A percentile compares a stretch with the other conserved stretches of the same genome.
phyloP scores from a whole-genome alignment of 768 basidiomycete genomes.

The Kwoniella dejecticola region DNA sequence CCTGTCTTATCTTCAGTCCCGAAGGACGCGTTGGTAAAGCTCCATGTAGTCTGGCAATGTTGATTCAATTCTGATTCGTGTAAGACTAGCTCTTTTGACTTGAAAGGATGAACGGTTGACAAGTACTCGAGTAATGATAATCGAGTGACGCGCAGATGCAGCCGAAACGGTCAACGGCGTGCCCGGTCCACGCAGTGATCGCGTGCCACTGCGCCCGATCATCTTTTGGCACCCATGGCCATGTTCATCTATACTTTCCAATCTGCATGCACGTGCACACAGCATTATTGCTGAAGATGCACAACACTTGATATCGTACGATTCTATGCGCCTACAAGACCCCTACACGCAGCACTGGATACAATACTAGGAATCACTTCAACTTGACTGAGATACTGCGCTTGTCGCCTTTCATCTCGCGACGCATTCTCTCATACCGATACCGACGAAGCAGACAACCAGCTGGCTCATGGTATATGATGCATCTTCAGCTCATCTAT shows the following conservation, averaged over 20 bases:
- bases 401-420: too few species aligned
- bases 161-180: background rate
- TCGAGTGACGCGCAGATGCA: background rate
- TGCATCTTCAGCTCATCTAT: background rate
- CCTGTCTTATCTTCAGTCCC: constrained; percentile 7
- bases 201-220: background rate
- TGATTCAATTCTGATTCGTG: background rate
- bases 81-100: background rate
- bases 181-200: background rate
- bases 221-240: too few species aligned
- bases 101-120: background rate
- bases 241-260: too few species aligned
- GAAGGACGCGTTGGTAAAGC: constrained; percentile 1
- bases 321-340: too few species aligned
- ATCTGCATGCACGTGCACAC: too few species aligned
- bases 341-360: too few species aligned
- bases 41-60: background rate
- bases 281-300: too few species aligned
- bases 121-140: background rate
- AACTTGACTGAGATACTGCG: too few species aligned
- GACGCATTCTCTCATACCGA: too few species aligned
- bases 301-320: too few species aligned
- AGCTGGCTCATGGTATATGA: constrained; percentile 6
- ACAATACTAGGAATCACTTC: too few species aligned
- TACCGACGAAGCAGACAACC: too few species aligned